Evolutionary conservation across 768 basidiomycete genomes (phyloP).

Genomic region (Termitomyces sp.): DNA sequence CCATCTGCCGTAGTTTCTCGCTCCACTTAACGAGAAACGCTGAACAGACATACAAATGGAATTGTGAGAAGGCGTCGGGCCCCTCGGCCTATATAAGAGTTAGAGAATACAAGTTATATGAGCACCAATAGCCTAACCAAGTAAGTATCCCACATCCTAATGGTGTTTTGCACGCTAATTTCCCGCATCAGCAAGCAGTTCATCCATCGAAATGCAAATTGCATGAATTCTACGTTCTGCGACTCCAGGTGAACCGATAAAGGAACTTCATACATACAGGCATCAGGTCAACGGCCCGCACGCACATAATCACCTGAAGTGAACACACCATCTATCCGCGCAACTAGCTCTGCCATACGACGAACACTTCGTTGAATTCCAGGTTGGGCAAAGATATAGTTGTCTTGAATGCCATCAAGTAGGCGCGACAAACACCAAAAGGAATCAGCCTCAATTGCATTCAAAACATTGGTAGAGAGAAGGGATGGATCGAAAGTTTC

Average conservation of each 20-base stretch:
- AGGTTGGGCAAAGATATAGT: slow-evolving; percentile 95
- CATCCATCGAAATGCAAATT: slow-evolving; percentile 99
- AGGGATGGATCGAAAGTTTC: slow-evolving; percentile 79
- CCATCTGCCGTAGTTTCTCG: slow-evolving; percentile 90
- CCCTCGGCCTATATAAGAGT: slow-evolving; percentile 75
- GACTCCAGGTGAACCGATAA: slow-evolving; percentile 81
- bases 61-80: slow-evolving; percentile 96
- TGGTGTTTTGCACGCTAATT: slow-evolving; percentile 93
- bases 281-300: neutral
- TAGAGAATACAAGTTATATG: neutral
- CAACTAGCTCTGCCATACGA: slow-evolving; percentile 91
- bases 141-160: slow-evolving; percentile 99
- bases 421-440: slow-evolving; percentile 98
- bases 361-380: slow-evolving; percentile 93
- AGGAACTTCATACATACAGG: slow-evolving; percentile 49
- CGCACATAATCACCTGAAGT: neutral
- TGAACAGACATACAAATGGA: slow-evolving; percentile 97
- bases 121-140: slow-evolving; percentile 50
- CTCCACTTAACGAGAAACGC: slow-evolving; percentile 97
- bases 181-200: slow-evolving; percentile 98
- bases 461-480: slow-evolving; percentile 64
- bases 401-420: slow-evolving; percentile 96
- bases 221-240: slow-evolving; percentile 98
- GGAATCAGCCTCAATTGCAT: slow-evolving; percentile 92
- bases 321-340: slow-evolving; percentile 74